Percentiles rank a stretch among this genome's conserved stretches.
Conservation (phyloP, 2,329 filamentous ascomycete genomes). For the Neophaeococcomyces mojaviensis region DNA sequence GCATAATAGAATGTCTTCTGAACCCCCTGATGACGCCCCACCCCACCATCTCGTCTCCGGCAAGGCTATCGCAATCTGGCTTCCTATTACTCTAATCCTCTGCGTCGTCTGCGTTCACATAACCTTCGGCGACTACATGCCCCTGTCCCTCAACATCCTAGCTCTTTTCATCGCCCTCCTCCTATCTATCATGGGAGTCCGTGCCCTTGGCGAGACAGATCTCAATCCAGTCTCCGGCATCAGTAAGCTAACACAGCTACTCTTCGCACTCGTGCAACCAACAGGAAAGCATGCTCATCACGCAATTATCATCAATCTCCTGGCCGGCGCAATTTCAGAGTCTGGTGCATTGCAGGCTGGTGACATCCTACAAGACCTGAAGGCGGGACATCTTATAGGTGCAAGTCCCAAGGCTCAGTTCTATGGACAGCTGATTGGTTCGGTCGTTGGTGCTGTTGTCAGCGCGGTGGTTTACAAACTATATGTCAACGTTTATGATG, state of each 20-base stretch:
- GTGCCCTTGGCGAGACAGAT: slow-evolving; percentile 71
- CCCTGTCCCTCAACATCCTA: slow-evolving; percentile 64
- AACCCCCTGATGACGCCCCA: slow-evolving; percentile 69
- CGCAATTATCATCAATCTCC: slow-evolving; percentile 87
- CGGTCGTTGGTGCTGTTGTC: slow-evolving; percentile 74
- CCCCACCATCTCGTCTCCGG: slow-evolving; percentile 71
- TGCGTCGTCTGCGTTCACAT: slow-evolving; percentile 76
- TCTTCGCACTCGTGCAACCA: slow-evolving; percentile 87
- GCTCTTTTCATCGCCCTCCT: slow-evolving; percentile 78
- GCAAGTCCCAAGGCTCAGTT: slow-evolving; percentile 93
- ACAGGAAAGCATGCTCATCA: slow-evolving; percentile 70
- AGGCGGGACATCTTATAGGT: slow-evolving; percentile 87
- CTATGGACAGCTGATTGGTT: slow-evolving; percentile 90
- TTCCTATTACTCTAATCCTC: slow-evolving; percentile 67
- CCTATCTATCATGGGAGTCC: slow-evolving; percentile 57
- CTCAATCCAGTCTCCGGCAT: slow-evolving; percentile 95
- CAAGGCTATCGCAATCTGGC: slow-evolving; percentile 63
- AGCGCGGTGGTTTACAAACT: slow-evolving; percentile 81
- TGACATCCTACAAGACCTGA: slow-evolving; percentile 94
- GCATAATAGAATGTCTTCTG: slow-evolving; percentile 19
- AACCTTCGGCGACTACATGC: slow-evolving; percentile 76
- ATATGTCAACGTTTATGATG: slow-evolving; percentile 81
- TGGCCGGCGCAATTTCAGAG: slow-evolving; percentile 82
- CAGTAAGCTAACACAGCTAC: slow-evolving; percentile 88
- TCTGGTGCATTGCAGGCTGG: slow-evolving; percentile 86